phyloP scores from a whole-genome alignment of 2,329 filamentous ascomycete genomes.

The Hymenoscyphus fraxineus region DNA sequence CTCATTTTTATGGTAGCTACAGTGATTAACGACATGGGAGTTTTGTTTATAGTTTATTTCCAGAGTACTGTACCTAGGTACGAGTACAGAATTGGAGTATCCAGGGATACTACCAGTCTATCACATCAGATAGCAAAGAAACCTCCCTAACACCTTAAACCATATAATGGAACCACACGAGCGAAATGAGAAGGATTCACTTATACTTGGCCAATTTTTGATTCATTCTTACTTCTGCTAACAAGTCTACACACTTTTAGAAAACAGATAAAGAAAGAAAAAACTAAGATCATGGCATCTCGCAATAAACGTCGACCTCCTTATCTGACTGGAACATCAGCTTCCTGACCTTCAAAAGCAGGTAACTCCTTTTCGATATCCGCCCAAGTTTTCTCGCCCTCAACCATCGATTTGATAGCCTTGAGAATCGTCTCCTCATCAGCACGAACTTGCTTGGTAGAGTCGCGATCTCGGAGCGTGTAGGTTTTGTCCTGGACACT shows the following conservation, averaged over 20 bases:
- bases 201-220: background rate
- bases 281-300: background rate
- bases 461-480: slow-evolving; percentile 86
- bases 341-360: slow-evolving; percentile 74
- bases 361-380: slow-evolving; percentile 77
- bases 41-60: too few species aligned
- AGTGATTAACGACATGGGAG: too few species aligned
- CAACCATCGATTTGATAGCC: slow-evolving; percentile 54
- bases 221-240: background rate
- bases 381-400: slow-evolving; percentile 54
- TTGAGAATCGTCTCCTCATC: slow-evolving; percentile 74
- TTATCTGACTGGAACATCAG: slow-evolving; percentile 10
- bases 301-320: background rate
- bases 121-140: too few species aligned
- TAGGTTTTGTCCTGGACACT: slow-evolving; percentile 82
- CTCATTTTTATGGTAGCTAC: too few species aligned
- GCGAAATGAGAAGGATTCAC: background rate
- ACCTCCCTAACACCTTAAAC: background rate
- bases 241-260: background rate
- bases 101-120: too few species aligned
- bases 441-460: slow-evolving; percentile 84
- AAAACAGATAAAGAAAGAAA: background rate
- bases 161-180: background rate
- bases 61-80: too few species aligned
- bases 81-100: too few species aligned